Evolutionary conservation across 176 grass and related monocot species (phyloP).

Genomic region (Oryza officinalis): DNA sequence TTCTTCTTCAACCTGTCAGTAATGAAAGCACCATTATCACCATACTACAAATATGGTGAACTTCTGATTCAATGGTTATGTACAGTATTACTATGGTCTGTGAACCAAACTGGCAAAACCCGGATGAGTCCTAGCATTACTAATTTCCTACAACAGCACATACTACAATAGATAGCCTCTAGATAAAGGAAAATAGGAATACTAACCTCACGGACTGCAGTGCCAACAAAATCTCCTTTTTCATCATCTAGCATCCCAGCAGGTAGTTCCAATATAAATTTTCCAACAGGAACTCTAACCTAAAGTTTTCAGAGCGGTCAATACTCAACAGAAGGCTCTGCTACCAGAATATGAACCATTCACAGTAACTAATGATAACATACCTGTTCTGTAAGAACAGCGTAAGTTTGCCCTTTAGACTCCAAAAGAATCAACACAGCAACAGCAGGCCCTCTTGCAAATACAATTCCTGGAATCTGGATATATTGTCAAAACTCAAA

Average conservation of each 20-base stretch:
- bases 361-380: not conserved
- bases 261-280: conserved; percentile 79
- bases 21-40: not conserved
- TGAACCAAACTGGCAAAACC: not conserved
- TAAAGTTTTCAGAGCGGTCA: conserved; percentile 30
- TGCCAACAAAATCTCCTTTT: conserved; percentile 81
- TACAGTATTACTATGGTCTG: not conserved
- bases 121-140: not conserved
- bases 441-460: conserved; percentile 87
- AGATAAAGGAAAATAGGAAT: not conserved
- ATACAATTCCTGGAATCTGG: conserved; percentile 98
- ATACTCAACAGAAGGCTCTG: conserved; percentile 1
- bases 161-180: not conserved
- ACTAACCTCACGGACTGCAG: conserved; percentile 85
- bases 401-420: conserved; percentile 64
- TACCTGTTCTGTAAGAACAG: conserved; percentile 92
- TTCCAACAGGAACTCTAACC: conserved; percentile 88
- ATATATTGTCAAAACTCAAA: conserved; percentile 34
- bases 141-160: not conserved
- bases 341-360: not conserved
- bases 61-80: not conserved
- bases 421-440: conserved; percentile 90
- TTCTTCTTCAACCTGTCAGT: conserved; percentile 84
- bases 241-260: conserved; percentile 97
- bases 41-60: not conserved